phyloP scores from a whole-genome alignment of 257 asterid species.

The Linderniella brevidens region DNA sequence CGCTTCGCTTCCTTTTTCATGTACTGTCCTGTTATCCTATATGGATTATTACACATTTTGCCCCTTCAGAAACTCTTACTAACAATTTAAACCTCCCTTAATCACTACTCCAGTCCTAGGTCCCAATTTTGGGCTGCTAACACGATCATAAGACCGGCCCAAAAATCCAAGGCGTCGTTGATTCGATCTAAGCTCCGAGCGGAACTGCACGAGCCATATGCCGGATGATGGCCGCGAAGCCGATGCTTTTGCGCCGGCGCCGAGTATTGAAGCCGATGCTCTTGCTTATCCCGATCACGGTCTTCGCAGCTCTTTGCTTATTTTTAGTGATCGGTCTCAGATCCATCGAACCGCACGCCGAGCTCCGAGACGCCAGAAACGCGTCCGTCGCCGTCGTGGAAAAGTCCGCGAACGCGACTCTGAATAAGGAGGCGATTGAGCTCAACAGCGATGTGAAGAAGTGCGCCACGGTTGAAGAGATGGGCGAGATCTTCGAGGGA shows the following conservation, averaged over 20 bases:
- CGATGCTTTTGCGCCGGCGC: conserved; percentile 35
- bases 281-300: conserved; percentile 25
- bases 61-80: no score
- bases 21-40: no score
- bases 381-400: conserved; percentile 4
- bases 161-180: no score
- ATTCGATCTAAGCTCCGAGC: no score
- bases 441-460: conserved; percentile 14
- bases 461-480: conserved; percentile 90
- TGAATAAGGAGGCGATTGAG: conserved; percentile 6
- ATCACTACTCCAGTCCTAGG: no score
- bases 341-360: conserved; percentile 39
- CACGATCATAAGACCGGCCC: no score
- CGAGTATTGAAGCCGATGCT: conserved; percentile 17
- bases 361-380: conserved; percentile 15
- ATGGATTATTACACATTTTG: no score
- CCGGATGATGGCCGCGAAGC: conserved; percentile 18
- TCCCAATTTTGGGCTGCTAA: no score
- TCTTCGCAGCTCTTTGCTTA: conserved; percentile 34
- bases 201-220: no score
- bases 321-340: conserved; percentile 30
- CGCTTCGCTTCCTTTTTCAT: no score
- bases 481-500: conserved; percentile 58
- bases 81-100: no score
- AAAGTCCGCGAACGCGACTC: conserved; percentile 10